Conservation (phyloP, 257 asterid genomes). For the Thymus quinquecostatus region DNA sequence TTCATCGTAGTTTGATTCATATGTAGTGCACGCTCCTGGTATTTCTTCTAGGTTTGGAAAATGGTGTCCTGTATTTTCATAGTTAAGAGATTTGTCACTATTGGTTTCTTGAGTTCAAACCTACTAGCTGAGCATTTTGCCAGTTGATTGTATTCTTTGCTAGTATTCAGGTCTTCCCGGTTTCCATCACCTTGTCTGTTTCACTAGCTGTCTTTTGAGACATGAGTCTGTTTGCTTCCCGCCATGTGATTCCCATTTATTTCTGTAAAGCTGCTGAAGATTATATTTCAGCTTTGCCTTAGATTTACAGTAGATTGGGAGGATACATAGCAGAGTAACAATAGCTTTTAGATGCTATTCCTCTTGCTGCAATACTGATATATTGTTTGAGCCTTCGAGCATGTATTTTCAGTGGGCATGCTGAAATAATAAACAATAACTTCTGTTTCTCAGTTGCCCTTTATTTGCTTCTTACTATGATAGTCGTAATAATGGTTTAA, state of each 20-base stretch:
- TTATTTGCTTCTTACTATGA: slow-evolving; percentile 9
- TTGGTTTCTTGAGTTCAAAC: not conserved
- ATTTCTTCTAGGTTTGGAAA: not conserved
- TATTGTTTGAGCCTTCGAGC: not conserved
- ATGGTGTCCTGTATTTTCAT: not conserved
- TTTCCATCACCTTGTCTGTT: not conserved
- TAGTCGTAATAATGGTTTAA: too few relatives aligned
- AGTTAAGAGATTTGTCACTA: not conserved
- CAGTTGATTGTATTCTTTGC: not conserved
- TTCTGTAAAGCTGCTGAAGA: not conserved
- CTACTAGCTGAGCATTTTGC: not conserved
- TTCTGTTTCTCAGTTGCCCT: not conserved
- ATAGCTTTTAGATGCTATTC: not conserved
- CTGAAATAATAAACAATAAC: not conserved
- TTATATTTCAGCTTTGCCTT: not conserved
- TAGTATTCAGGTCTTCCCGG: not conserved
- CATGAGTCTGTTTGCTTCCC: not conserved
- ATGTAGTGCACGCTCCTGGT: not conserved
- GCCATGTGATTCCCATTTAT: not conserved
- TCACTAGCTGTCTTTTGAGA: not conserved
- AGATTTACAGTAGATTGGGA: not conserved
- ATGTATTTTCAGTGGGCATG: not conserved
- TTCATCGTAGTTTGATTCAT: not conserved
- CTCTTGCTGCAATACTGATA: not conserved
- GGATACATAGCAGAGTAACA: not conserved